Evolutionary conservation across 768 basidiomycete genomes (phyloP).

Genomic region (Naganishia kalamii): DNA sequence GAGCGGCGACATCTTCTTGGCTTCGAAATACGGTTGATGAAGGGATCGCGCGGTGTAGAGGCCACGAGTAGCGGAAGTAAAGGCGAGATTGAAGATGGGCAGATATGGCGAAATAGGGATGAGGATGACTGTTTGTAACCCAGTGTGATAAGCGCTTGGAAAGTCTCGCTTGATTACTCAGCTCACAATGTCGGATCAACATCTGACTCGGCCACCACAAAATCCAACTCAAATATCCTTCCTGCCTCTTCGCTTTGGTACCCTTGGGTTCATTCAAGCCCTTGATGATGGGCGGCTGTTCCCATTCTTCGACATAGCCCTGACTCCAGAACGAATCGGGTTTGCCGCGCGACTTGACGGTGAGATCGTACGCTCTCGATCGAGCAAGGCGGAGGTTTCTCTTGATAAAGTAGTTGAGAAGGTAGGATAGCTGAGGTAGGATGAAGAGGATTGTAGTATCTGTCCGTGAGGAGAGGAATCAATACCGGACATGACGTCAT

Average conservation of each 20-base stretch:
- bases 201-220: slow-evolving; percentile 45
- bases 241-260: slow-evolving; percentile 27
- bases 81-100: slow-evolving; percentile 45
- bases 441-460: slow-evolving; percentile 55
- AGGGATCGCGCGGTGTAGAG: slow-evolving; percentile 47
- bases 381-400: slow-evolving; percentile 73
- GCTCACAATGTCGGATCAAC: slow-evolving; percentile 41
- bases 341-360: slow-evolving; percentile 74
- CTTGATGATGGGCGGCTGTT: slow-evolving; percentile 35
- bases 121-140: slow-evolving; percentile 34
- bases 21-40: slow-evolving; percentile 64
- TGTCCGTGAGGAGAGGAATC: neutral
- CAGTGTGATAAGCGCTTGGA: neutral
- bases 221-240: slow-evolving; percentile 32
- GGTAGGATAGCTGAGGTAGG: slow-evolving; percentile 64
- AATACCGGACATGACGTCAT: neutral
- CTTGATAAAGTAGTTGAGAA: slow-evolving; percentile 75
- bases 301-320: slow-evolving; percentile 46
- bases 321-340: slow-evolving; percentile 68
- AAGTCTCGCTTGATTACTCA: neutral
- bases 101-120: slow-evolving; percentile 44
- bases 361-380: slow-evolving; percentile 58
- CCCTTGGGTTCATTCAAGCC: slow-evolving; percentile 29
- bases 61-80: slow-evolving; percentile 45
- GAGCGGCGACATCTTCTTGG: slow-evolving; percentile 70